Conservation (phyloP, 2,329 filamentous ascomycete species). For the Myriosclerotinia scirpicola region DNA sequence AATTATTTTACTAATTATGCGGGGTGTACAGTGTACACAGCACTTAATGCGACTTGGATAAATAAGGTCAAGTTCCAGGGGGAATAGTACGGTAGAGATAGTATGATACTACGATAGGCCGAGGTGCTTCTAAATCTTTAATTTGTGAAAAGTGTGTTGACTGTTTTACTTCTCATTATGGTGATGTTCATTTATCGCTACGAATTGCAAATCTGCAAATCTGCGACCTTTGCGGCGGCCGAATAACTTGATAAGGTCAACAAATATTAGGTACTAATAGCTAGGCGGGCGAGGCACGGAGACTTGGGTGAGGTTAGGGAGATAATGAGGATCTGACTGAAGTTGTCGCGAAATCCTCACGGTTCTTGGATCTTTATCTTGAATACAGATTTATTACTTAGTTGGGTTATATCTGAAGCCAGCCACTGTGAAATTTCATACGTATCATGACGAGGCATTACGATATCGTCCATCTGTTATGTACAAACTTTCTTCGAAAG, state of each 20-base stretch:
- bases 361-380: background rate
- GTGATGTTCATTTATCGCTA: no score
- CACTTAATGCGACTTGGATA: slow-evolving; percentile 10
- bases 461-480: no score
- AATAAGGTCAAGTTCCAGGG: slow-evolving; percentile 13
- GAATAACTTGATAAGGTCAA: background rate
- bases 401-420: background rate
- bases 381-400: background rate
- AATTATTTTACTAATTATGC: background rate
- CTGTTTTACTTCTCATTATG: no score
- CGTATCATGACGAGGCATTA: no score
- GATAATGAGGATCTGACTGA: background rate
- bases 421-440: background rate
- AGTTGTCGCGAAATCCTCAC: background rate
- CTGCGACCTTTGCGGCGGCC: no score
- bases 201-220: no score
- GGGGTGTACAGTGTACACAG: no score
- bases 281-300: background rate
- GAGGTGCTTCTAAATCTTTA: slow-evolving; percentile 16
- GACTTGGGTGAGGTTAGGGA: background rate
- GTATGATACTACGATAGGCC: background rate
- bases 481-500: background rate
- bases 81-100: background rate
- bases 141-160: slow-evolving; percentile 1
- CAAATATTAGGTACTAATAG: background rate